Evolutionary conservation across 768 basidiomycete genomes (phyloP), one percentile per base, ranked within the genome.

Genomic region (Auriculariales sp.): DNA sequence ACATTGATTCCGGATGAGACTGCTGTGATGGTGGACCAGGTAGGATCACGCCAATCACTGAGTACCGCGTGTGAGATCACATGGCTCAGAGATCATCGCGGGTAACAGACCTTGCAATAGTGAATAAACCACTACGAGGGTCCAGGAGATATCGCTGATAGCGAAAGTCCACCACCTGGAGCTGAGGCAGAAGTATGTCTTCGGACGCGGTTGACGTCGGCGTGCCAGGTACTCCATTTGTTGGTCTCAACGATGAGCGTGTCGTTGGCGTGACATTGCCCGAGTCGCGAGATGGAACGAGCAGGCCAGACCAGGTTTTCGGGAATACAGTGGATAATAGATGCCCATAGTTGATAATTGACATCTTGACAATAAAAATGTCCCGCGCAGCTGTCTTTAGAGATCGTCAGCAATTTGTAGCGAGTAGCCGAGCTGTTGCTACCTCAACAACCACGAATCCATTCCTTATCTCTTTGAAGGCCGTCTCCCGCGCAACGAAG

Each of bases 391-490:
- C 75, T 42, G 87, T 87, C 92, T n/a, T n/a, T 98, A 60, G 45
- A 54, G 55, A 49, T 24, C 48, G 7, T n/a, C 30, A 32, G 52
- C 46, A 48, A 47, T 32, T 31, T 22, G 25, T 33, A 44, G n/a
- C 44, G 31, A 12, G 14, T 12, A 34, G 29, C 24, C 27, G 10
- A 49, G 66, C 82, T 52, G 56, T n/a, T n/a, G n/a, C n/a, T n/a
- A 95, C 93, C 78, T 99, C 92, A 31, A 94, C 80, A 15, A 93
- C 85, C 33, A 95, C 73, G 56, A 90, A 83, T 3, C 86, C 88
- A 55, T 77, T 66, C 30, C 66, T 63, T 7, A 79, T 69, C 50
- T 86, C 67, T 45, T 78, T 77, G 58, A 98, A 99, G 19, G 84
- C 83, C 48, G 77, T 87, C 63, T 93, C 88, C 39, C 68, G 72